Conservation (phyloP, 345 rosid genomes). For the Eucalyptus regnans region DNA sequence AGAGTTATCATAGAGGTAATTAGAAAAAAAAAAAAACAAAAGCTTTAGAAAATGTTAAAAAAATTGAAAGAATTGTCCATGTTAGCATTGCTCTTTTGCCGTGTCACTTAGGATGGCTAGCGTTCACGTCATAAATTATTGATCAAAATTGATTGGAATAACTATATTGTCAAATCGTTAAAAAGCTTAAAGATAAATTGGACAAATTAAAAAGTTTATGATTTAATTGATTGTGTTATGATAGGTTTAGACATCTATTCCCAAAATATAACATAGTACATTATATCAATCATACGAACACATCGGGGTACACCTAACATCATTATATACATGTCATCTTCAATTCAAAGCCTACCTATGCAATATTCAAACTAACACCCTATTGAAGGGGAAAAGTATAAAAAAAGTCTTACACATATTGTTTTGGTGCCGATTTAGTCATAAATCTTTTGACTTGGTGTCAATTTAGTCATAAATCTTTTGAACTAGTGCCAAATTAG, state of each 20-base stretch:
- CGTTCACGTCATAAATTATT: rapidly evolving
- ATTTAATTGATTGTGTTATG: neutral
- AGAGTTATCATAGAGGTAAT: neutral
- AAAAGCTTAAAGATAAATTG: too few species aligned
- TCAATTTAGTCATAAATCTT: too few species aligned
- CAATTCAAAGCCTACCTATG: neutral
- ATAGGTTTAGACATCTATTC: neutral
- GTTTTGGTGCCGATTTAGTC: too few species aligned
- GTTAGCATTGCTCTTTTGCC: neutral
- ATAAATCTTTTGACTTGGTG: too few species aligned
- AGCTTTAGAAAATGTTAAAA: neutral
- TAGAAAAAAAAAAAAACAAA: too few species aligned
- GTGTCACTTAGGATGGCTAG: neutral
- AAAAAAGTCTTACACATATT: too few species aligned
- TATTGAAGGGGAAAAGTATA: too few species aligned
- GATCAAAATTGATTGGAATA: neutral
- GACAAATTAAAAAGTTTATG: too few species aligned
- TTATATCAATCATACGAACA: neutral
- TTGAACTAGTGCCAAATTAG: too few species aligned
- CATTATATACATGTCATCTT: neutral
- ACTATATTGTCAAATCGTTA: too few species aligned
- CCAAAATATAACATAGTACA: neutral
- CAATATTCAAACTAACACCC: neutral
- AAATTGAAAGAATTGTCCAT: too few species aligned
- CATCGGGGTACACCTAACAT: neutral